phyloP scores from a whole-genome alignment of 2,329 filamentous ascomycete species.

The Penicillium sp. region DNA sequence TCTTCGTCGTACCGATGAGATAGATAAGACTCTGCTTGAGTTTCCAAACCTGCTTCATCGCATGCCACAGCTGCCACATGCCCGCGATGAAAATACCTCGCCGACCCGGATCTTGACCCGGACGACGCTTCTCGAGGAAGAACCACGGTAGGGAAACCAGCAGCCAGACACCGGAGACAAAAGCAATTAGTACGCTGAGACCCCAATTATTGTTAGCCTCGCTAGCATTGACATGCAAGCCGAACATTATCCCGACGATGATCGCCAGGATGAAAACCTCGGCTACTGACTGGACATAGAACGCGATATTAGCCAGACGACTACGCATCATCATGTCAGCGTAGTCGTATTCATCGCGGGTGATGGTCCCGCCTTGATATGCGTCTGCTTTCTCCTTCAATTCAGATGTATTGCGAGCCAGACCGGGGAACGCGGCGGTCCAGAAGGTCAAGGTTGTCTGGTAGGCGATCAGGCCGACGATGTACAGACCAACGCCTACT shows the following conservation, averaged over 20 bases:
- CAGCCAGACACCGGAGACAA: slow-evolving; percentile 64
- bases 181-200: slow-evolving; percentile 63
- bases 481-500: slow-evolving; percentile 61
- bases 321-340: slow-evolving; percentile 63
- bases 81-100: slow-evolving; percentile 56
- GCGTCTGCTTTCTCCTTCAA: slow-evolving; percentile 51
- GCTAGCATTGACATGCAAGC: slow-evolving; percentile 58
- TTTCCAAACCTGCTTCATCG: slow-evolving; percentile 60
- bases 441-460: slow-evolving; percentile 68
- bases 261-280: slow-evolving; percentile 64
- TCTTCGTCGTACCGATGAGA: slow-evolving; percentile 50
- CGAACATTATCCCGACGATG: slow-evolving; percentile 64
- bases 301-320: slow-evolving; percentile 61
- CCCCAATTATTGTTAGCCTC: slow-evolving; percentile 65
- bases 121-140: slow-evolving; percentile 61
- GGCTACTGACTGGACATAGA: slow-evolving; percentile 62
- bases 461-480: slow-evolving; percentile 65
- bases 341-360: slow-evolving; percentile 59
- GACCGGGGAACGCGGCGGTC: slow-evolving; percentile 62
- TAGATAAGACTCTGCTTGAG: slow-evolving; percentile 66
- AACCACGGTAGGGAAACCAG: slow-evolving; percentile 67
- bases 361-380: slow-evolving; percentile 54
- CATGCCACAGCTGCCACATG: slow-evolving; percentile 61
- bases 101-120: slow-evolving; percentile 54
- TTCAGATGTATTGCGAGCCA: slow-evolving; percentile 55